Base-by-base conservation (phyloP, 2,329 filamentous ascomycete species). In the Ophiognomonia clavigignenti-juglandacearum region DNA sequence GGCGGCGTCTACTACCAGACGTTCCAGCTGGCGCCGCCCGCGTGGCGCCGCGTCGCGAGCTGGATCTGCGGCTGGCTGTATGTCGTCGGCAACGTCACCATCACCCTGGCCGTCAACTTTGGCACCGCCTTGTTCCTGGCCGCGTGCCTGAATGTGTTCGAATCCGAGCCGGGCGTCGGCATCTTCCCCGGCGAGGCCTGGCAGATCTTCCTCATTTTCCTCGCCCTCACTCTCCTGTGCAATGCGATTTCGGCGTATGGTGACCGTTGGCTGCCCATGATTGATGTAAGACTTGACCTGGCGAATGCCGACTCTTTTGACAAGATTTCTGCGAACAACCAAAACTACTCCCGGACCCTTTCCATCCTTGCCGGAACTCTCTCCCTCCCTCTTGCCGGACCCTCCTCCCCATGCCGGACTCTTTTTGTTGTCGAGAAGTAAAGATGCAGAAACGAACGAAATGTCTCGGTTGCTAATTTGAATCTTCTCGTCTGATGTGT, bases 101-200 rank as follows among this genome's bases (percentile, higher is more conserved):
- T 91, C 56, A 89, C 86, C 0, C 72, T 89, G n/a, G 78, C 85
- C n/a, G 85, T 89, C 61, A 87, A 88, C 69, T 90, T 89, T 57
- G 86, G 85, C 6, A 88, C 86, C 4, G 85, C 82, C 0, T 78
- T 89, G 54, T 76, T 80, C 62, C 64, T 78, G 48, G 70, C 78
- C 47, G 72, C 68, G 13, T 78, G 74, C 58, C 60, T 81, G 62
- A 77, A 79, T 48, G 72, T 81, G 29, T 81, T 80, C 49, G 67
- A 75, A 46, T 63, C 64, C 3, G 61, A 65, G 29, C 62, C 66
- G 6, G 74, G 70, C 36, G 61, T 64, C 10, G 66, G 61, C 10
- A 60, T 80, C 49, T 66, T 78, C 40, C 62, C 62, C 3, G 73
- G 67, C 38, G 73, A 71, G 36, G 61, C 70, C 23, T 89, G 84